Conservation (phyloP, 2,329 filamentous ascomycete species). For the Sarocladiaceae sp. region DNA sequence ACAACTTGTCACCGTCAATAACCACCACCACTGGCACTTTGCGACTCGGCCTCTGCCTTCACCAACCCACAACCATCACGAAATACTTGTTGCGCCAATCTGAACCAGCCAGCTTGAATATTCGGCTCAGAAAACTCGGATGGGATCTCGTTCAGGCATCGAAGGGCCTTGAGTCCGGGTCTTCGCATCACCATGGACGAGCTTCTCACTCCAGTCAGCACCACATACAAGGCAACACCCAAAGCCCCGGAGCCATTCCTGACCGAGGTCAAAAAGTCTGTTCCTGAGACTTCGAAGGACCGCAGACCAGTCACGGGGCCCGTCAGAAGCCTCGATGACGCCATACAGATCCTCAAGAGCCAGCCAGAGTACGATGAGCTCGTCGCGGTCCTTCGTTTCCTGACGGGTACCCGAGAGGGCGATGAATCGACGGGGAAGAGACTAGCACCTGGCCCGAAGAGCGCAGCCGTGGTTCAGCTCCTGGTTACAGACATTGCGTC, state of each 20-base stretch:
- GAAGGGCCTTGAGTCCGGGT: not conserved
- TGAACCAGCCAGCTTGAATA: no score
- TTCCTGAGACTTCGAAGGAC: conserved; percentile 3
- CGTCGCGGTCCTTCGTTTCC: conserved; percentile 43
- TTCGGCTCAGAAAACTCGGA: no score
- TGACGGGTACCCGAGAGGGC: conserved; percentile 27
- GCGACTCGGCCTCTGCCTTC: no score
- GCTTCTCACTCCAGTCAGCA: conserved; percentile 48
- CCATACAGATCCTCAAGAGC: conserved; percentile 51
- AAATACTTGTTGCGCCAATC: no score
- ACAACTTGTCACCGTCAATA: no score
- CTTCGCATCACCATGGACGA: conserved; percentile 41
- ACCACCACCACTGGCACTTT: no score
- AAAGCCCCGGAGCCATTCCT: conserved; percentile 29
- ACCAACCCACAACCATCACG: no score
- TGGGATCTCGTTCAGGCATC: not conserved
- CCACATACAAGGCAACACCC: conserved; percentile 37
- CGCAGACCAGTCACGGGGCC: not conserved
- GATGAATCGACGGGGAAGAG: not conserved
- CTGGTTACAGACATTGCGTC: conserved; percentile 70
- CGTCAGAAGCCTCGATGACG: conserved; percentile 38
- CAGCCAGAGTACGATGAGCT: conserved; percentile 58
- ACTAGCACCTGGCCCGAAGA: conserved; percentile 51
- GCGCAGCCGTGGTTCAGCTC: conserved; percentile 68
- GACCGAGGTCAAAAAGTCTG: conserved; percentile 25